Evolutionary conservation across 352 stramenopile species (phyloP).

Genomic region (Globisporangium recalcitrans): DNA sequence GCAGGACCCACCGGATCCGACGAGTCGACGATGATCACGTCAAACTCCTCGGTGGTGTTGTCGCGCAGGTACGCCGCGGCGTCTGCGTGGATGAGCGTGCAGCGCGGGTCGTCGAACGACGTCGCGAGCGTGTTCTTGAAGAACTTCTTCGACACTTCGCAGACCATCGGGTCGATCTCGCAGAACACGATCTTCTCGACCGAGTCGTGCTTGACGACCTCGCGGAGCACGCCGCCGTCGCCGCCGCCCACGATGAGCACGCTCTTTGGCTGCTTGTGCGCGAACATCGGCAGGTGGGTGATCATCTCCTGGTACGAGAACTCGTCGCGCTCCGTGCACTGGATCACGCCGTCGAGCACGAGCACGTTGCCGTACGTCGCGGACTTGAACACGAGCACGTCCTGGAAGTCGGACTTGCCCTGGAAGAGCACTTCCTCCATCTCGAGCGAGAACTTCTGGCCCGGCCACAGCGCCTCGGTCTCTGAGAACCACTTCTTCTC

Average conservation of each 20-base stretch:
- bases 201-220: constrained; percentile 91
- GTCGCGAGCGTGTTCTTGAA: constrained; percentile 87
- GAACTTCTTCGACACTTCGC: constrained; percentile 93
- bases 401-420: constrained; percentile 95
- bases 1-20: constrained; percentile 94
- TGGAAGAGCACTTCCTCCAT: constrained; percentile 94
- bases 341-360: constrained; percentile 99
- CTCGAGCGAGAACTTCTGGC: constrained; percentile 90
- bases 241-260: constrained; percentile 98
- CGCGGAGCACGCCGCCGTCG: constrained; percentile 96
- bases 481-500: constrained; percentile 93
- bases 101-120: constrained; percentile 94
- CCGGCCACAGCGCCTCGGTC: constrained; percentile 93
- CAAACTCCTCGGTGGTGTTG: constrained; percentile 85
- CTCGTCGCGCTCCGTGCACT: constrained; percentile 98
- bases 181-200: constrained; percentile 98
- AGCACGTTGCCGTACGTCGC: constrained; percentile 96
- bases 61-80: constrained; percentile 86
- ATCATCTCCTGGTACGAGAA: constrained; percentile 99
- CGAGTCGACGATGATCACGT: constrained; percentile 97
- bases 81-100: constrained; percentile 92
- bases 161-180: constrained; percentile 99
- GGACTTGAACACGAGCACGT: constrained; percentile 99
- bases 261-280: constrained; percentile 93
- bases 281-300: constrained; percentile 96